A percentile compares a stretch with the other conserved stretches of the same genome.
Evolutionary conservation across 2,329 filamentous ascomycete species (phyloP).

Genomic region (Fusarium liriodendri): DNA sequence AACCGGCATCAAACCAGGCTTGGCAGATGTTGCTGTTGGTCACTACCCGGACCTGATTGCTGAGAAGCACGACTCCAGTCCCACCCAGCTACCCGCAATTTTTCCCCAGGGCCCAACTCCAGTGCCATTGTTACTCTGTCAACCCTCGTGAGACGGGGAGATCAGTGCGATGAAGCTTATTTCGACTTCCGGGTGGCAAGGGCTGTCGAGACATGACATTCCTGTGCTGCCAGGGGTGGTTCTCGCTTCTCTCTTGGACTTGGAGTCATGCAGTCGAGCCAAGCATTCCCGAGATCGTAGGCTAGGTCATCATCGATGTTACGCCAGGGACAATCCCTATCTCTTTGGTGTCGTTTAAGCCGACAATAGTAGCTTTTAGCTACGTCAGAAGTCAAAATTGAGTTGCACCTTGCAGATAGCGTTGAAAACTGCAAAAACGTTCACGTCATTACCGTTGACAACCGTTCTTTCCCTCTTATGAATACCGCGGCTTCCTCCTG

Average conservation of each 20-base stretch:
- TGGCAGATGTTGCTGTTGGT: neutral
- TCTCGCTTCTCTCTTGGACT: neutral
- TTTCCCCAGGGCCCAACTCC: neutral
- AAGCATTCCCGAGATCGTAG: neutral
- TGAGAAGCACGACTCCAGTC: neutral
- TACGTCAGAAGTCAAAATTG: constrained; percentile 1
- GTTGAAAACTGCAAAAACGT: neutral
- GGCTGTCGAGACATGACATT: neutral
- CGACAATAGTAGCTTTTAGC: neutral
- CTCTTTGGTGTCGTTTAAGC: neutral
- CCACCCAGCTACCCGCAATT: constrained; percentile 8
- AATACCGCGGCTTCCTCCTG: neutral
- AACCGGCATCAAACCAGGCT: neutral
- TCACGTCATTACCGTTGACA: constrained; percentile 5
- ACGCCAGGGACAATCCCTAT: neutral
- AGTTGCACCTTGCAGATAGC: constrained; percentile 14
- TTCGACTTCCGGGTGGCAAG: constrained; percentile 3
- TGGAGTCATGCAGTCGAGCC: neutral
- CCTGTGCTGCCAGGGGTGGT: neutral
- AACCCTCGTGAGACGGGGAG: constrained; percentile 4
- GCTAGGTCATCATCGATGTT: neutral
- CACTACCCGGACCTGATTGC: neutral
- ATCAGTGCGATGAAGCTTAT: constrained; percentile 16
- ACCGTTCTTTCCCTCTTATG: constrained; percentile 13
- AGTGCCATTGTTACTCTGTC: constrained; percentile 1